Percentiles rank a stretch among this genome's conserved stretches.
phyloP scores from a whole-genome alignment of 2,329 filamentous ascomycete genomes.

The Sclerotinia sclerotiorum region DNA sequence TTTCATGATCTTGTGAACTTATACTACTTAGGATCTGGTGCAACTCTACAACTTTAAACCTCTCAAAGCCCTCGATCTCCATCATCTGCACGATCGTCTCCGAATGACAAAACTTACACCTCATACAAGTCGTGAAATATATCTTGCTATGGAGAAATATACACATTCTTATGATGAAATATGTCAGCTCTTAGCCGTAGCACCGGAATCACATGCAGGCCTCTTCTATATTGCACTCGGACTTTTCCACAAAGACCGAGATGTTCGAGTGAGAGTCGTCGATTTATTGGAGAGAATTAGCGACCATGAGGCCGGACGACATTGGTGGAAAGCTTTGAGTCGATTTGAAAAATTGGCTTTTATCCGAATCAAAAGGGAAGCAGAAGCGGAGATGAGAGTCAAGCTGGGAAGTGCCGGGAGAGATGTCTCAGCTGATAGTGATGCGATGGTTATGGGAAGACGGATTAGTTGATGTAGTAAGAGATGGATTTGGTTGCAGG shows the following conservation, averaged over 20 bases:
- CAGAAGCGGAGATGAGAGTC: slow-evolving; percentile 51
- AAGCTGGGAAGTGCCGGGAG: slow-evolving; percentile 33
- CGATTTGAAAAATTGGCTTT: slow-evolving; percentile 87
- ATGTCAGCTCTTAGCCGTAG: slow-evolving; percentile 76
- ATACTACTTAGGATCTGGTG: slow-evolving; percentile 57
- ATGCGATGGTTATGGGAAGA: slow-evolving; percentile 45
- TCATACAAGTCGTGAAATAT: slow-evolving; percentile 77
- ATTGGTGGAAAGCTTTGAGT: slow-evolving; percentile 87
- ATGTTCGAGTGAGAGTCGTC: slow-evolving; percentile 75
- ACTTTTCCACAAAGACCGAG: slow-evolving; percentile 82
- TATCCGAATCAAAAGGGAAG: slow-evolving; percentile 71
- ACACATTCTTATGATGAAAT: slow-evolving; percentile 82
- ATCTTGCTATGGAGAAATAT: slow-evolving; percentile 73
- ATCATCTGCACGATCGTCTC: slow-evolving; percentile 89
- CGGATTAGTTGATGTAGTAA: slow-evolving; percentile 56
- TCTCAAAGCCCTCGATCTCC: slow-evolving; percentile 78
- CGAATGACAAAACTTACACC: slow-evolving; percentile 77
- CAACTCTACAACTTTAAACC: slow-evolving; percentile 64
- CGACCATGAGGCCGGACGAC: slow-evolving; percentile 84
- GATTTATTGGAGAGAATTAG: slow-evolving; percentile 79
- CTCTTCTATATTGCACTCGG: slow-evolving; percentile 90
- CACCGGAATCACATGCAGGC: slow-evolving; percentile 81
- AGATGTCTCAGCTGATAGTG: slow-evolving; percentile 26
- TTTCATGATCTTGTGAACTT: slow-evolving; percentile 39
- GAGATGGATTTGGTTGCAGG: slow-evolving; percentile 84